Evolutionary conservation across 768 basidiomycete genomes (phyloP).

Genomic region (Xerocomellus amylosporus): DNA sequence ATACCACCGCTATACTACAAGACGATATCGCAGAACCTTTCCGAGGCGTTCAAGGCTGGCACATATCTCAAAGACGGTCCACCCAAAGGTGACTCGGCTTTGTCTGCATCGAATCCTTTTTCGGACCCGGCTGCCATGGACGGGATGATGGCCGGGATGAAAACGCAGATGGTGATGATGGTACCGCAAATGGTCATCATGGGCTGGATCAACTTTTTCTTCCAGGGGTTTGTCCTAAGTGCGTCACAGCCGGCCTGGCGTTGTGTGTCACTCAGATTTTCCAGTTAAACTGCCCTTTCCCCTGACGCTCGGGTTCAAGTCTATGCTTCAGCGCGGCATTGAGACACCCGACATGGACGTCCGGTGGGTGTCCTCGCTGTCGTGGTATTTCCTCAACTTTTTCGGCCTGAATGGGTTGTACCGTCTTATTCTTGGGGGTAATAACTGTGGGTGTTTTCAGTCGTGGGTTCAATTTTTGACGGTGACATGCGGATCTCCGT

Average conservation of each 20-base stretch:
- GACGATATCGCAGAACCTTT: constrained; percentile 72
- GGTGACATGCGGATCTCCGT: constrained; percentile 12
- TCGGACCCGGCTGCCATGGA: constrained; percentile 93
- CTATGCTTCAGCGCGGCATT: constrained; percentile 95
- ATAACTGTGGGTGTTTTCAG: constrained; percentile 63
- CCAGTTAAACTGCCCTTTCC: constrained; percentile 96
- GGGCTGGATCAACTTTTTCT: constrained; percentile 99
- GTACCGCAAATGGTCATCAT: constrained; percentile 97
- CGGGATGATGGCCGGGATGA: constrained; percentile 98
- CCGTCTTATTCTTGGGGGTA: constrained; percentile 85
- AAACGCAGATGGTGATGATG: constrained; percentile 99
- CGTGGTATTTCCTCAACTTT: constrained; percentile 99
- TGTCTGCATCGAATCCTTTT: constrained; percentile 74
- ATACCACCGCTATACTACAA: constrained; percentile 71
- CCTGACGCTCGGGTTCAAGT: constrained; percentile 93
- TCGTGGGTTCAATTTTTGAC: constrained; percentile 11
- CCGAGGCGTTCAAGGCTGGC: constrained; percentile 68
- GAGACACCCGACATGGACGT: constrained; percentile 97
- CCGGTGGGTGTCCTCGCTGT: constrained; percentile 96
- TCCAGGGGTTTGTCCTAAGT: constrained; percentile 98
- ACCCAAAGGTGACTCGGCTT: constrained; percentile 57
- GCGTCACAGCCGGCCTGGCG: constrained; percentile 36
- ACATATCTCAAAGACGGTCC: constrained; percentile 85
- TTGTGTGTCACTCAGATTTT: background rate
- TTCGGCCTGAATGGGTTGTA: constrained; percentile 97